Evolutionary conservation across 1,284 basidiomycete genomes (phyloP).

Genomic region (Puccinia sorghi): DNA sequence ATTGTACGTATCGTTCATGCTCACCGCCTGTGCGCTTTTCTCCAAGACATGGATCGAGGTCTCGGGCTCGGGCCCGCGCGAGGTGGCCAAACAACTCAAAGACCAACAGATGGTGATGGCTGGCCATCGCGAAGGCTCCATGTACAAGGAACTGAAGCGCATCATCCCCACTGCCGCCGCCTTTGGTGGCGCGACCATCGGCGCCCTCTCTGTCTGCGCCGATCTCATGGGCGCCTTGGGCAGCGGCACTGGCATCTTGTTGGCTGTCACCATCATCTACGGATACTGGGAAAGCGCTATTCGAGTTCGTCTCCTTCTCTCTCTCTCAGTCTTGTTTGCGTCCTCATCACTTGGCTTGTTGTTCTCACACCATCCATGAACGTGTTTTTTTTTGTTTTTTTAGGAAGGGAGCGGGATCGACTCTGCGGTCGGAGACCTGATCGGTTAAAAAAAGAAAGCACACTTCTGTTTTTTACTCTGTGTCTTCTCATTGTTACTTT

Average conservation of each 20-base stretch:
- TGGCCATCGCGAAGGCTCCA: conserved; percentile 90
- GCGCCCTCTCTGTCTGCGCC: conserved; percentile 88
- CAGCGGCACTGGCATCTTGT: conserved; percentile 93
- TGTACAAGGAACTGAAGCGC: conserved; percentile 99
- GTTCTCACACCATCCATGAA: too few species aligned
- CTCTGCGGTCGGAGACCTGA: conserved; percentile 44
- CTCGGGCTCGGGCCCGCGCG: conserved; percentile 88
- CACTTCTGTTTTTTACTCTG: not conserved
- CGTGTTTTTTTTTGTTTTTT: not conserved
- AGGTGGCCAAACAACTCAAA: conserved; percentile 97
- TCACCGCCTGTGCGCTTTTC: conserved; percentile 92
- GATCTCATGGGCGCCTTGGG: conserved; percentile 95
- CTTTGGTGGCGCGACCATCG: conserved; percentile 92
- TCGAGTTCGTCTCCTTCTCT: conserved; percentile 25
- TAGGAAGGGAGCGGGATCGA: conserved; percentile 50
- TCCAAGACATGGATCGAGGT: conserved; percentile 99
- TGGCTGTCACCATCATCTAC: conserved; percentile 98
- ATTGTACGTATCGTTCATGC: conserved; percentile 88
- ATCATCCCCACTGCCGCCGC: conserved; percentile 97
- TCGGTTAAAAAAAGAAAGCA: conserved; percentile 36
- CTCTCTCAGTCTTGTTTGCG: not conserved
- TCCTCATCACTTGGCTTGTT: not conserved
- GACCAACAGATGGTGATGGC: conserved; percentile 99
- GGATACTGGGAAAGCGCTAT: conserved; percentile 64
- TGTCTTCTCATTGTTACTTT: not conserved